These are phyloP conservation scores for Taphrina confusa DNA, from an alignment of 1,139 yeast species.

Conservation along the genomic window DNA sequence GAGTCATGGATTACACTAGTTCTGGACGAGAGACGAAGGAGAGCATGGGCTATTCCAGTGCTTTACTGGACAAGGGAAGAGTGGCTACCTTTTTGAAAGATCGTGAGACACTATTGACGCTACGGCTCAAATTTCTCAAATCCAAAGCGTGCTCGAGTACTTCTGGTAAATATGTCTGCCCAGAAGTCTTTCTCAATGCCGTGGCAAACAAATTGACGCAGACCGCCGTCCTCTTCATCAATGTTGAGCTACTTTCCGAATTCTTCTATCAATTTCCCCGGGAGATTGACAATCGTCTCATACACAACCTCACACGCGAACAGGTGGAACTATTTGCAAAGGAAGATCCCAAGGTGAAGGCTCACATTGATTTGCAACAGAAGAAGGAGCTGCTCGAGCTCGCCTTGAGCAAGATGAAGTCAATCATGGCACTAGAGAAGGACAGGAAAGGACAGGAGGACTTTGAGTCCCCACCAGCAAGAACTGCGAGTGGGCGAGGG, in stretches of 20 bases:
- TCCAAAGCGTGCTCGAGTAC: constrained; percentile 73
- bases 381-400: constrained; percentile 82
- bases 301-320: constrained; percentile 63
- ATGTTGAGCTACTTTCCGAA: constrained; percentile 90
- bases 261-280: constrained; percentile 93
- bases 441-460: constrained; percentile 13
- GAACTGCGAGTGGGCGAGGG: background rate
- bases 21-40: constrained; percentile 49
- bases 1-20: constrained; percentile 62
- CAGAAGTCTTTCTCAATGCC: constrained; percentile 88
- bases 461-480: background rate
- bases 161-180: constrained; percentile 85
- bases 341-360: constrained; percentile 87
- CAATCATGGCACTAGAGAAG: constrained; percentile 70
- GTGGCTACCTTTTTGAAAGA: constrained; percentile 82
- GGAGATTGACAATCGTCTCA: constrained; percentile 76
- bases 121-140: constrained; percentile 76
- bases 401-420: constrained; percentile 82
- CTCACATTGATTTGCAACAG: constrained; percentile 90
- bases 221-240: constrained; percentile 87
- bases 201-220: constrained; percentile 88
- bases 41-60: constrained; percentile 59
- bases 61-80: constrained; percentile 64
- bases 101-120: constrained; percentile 66
- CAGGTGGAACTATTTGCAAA: constrained; percentile 88